Evolutionary conservation across 2,329 filamentous ascomycete species (phyloP).

Genomic region (Neoscytalidium dimidiatum): DNA sequence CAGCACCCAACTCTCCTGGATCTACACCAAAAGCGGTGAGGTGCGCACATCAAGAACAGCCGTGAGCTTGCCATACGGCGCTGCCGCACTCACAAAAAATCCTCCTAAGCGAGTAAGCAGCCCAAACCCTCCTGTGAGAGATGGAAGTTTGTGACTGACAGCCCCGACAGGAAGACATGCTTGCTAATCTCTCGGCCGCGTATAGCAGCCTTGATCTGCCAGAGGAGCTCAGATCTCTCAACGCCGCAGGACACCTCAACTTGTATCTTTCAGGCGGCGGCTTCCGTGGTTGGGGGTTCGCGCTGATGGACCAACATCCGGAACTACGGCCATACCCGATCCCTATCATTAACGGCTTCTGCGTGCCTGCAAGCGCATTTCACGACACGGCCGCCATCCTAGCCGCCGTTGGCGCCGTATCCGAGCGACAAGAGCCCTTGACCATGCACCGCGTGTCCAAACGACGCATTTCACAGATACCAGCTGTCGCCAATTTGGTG

Average conservation of each 20-base stretch:
- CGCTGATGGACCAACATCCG: constrained; percentile 76
- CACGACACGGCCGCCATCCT: constrained; percentile 33
- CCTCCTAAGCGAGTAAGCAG: constrained; percentile 3
- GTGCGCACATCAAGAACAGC: constrained; percentile 55
- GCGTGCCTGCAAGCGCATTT: constrained; percentile 45
- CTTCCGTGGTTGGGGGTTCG: constrained; percentile 87
- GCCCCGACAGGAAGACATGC: constrained; percentile 53
- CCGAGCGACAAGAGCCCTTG: constrained; percentile 38
- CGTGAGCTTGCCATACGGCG: constrained; percentile 70
- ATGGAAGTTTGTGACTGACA: constrained; percentile 28
- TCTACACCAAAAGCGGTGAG: constrained; percentile 51
- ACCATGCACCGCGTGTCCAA: constrained; percentile 68
- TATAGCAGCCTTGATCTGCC: constrained; percentile 62
- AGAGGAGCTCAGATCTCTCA: constrained; percentile 39
- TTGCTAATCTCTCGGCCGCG: constrained; percentile 59
- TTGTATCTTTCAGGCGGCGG: constrained; percentile 88
- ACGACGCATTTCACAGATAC: constrained; percentile 76
- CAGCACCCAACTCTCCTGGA: constrained; percentile 70
- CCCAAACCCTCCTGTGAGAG: too few species aligned
- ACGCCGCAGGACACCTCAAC: constrained; percentile 55
- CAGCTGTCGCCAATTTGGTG: constrained; percentile 80
- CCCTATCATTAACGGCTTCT: constrained; percentile 78
- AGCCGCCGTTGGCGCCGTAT: constrained; percentile 60
- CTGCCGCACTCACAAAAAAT: constrained; percentile 59
- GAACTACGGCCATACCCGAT: constrained; percentile 79